phyloP scores from a whole-genome alignment of 352 stramenopile species.

The Sclerospora graminicola region DNA sequence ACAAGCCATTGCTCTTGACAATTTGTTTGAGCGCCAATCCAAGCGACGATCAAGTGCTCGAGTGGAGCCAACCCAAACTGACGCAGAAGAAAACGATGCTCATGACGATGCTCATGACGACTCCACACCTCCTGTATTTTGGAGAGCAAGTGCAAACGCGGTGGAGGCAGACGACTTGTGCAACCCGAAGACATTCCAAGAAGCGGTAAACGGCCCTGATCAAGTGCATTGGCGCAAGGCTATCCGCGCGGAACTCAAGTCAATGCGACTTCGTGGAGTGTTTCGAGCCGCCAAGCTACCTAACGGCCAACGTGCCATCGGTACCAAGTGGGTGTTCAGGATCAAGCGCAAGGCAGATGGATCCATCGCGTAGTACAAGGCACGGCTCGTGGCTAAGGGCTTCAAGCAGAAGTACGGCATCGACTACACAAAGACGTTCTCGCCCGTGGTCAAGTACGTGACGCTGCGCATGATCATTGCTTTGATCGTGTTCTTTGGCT shows the following conservation, averaged over 20 bases:
- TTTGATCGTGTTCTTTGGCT: not conserved
- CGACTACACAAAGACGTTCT: constrained; percentile 13
- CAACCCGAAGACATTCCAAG: constrained; percentile 4
- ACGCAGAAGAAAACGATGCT: too few species aligned
- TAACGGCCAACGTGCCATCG: constrained; percentile 2
- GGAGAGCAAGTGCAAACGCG: not conserved
- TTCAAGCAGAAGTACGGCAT: constrained; percentile 20
- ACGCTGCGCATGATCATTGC: constrained; percentile 1
- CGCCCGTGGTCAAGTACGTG: not conserved
- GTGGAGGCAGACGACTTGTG: not conserved
- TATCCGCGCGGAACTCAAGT: constrained; percentile 6
- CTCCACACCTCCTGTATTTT: not conserved
- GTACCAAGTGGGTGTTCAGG: constrained; percentile 30
- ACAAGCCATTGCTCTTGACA: not conserved
- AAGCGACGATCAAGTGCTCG: too few species aligned
- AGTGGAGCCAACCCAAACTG: too few species aligned
- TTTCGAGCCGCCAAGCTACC: constrained; percentile 5
- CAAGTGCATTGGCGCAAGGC: constrained; percentile 14
- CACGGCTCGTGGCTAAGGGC: constrained; percentile 1
- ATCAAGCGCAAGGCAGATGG: constrained; percentile 26
- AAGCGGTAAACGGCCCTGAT: constrained; percentile 3
- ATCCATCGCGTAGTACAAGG: constrained; percentile 27
- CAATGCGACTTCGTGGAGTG: constrained; percentile 9
- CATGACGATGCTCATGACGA: not conserved
- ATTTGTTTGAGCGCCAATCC: not conserved